phyloP scores from a whole-genome alignment of 495 filamentous ascomycete genomes.

The Xylaria grammica region DNA sequence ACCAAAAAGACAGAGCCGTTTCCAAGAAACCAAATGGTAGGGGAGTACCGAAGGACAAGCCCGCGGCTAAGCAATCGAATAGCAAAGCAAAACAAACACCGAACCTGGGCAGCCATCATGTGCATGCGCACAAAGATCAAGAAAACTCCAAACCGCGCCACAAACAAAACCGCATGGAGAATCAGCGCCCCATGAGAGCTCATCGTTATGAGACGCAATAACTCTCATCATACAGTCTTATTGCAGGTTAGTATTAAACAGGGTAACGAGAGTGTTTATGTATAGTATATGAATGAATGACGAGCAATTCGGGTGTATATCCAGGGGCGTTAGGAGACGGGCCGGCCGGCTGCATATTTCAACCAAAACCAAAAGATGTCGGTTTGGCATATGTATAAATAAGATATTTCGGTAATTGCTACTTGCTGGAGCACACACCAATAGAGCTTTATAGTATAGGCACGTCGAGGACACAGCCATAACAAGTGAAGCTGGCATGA shows the following conservation, averaged over 20 bases:
- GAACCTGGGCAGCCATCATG: neutral
- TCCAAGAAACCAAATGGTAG: constrained; percentile 13
- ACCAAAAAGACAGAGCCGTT: constrained; percentile 3
- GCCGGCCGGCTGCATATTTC: constrained; percentile 3
- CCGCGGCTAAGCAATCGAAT: neutral
- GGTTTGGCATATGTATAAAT: constrained; percentile 17
- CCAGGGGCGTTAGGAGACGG: constrained; percentile 3
- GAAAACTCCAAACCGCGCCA: constrained; percentile 13
- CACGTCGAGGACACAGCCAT: neutral
- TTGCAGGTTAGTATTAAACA: constrained; percentile 6
- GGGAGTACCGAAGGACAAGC: neutral
- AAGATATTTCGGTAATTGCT: constrained; percentile 13
- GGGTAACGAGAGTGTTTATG: constrained; percentile 11
- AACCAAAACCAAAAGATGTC: neutral
- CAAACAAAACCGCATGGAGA: constrained; percentile 11
- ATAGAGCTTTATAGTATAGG: neutral
- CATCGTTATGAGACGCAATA: constrained; percentile 7
- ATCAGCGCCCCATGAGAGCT: constrained; percentile 6
- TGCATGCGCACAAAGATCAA: constrained; percentile 4
- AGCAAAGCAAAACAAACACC: constrained; percentile 6
- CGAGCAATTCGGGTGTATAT: constrained; percentile 1
- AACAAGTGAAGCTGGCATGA: neutral
- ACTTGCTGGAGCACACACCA: constrained; percentile 17
- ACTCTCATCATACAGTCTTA: neutral
- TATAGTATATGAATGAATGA: constrained; percentile 19